Evolutionary conservation across 495 filamentous ascomycete species (phyloP).

Genomic region (Aspergillus bertholletiae): DNA sequence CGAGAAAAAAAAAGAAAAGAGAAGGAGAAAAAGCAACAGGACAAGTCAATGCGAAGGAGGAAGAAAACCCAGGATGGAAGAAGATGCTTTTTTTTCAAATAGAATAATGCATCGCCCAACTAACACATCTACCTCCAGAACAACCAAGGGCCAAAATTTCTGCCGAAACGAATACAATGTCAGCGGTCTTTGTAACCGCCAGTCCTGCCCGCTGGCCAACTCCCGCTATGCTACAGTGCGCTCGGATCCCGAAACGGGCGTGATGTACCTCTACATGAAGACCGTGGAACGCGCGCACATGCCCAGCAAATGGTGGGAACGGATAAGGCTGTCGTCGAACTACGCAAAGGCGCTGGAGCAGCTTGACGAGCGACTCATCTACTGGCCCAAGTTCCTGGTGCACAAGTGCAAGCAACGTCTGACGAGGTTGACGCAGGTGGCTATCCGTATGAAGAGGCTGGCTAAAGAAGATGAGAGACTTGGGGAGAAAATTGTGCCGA

Average conservation of each 20-base stretch:
- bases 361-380: slow-evolving; percentile 83
- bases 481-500: slow-evolving; percentile 87
- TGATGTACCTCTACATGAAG: slow-evolving; percentile 96
- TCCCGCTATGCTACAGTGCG: slow-evolving; percentile 93
- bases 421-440: slow-evolving; percentile 89
- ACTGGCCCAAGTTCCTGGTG: slow-evolving; percentile 93
- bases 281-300: slow-evolving; percentile 88
- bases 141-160: slow-evolving; percentile 88
- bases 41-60: background rate
- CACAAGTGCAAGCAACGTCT: slow-evolving; percentile 99
- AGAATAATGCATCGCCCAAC: background rate
- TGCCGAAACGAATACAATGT: slow-evolving; percentile 97
- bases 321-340: slow-evolving; percentile 83
- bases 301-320: slow-evolving; percentile 92
- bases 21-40: slow-evolving; percentile 1
- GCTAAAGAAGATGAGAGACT: slow-evolving; percentile 84
- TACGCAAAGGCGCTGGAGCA: slow-evolving; percentile 85
- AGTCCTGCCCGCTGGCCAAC: slow-evolving; percentile 94
- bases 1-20: background rate
- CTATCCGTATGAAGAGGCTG: slow-evolving; percentile 76
- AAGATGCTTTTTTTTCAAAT: slow-evolving; percentile 11
- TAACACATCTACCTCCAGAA: slow-evolving; percentile 46
- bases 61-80: slow-evolving; percentile 1
- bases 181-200: slow-evolving; percentile 90
- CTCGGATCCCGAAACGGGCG: slow-evolving; percentile 72